phyloP scores from a whole-genome alignment of 2,329 filamentous ascomycete genomes.

The Plenodomus biglobosus region DNA sequence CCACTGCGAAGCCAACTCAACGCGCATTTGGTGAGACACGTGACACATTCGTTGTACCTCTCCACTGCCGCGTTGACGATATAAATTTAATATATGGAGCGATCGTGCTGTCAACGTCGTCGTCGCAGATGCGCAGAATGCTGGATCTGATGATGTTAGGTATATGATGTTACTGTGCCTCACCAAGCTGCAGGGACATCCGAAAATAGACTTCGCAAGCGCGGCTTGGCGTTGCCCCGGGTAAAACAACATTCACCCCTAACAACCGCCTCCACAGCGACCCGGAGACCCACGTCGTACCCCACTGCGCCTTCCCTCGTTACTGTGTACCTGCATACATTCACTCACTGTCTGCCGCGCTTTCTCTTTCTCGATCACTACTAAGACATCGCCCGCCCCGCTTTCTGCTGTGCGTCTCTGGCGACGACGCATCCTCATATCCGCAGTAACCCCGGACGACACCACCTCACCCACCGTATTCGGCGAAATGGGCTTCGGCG shows the following conservation, averaged over 20 bases:
- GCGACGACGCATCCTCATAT: constrained; percentile 13
- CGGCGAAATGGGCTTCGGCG: constrained; percentile 75
- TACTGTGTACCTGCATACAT: constrained; percentile 15
- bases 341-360: constrained; percentile 24
- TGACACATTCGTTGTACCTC: no score
- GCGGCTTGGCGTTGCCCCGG: not conserved
- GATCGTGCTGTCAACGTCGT: no score
- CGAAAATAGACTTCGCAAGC: not conserved
- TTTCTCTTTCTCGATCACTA: constrained; percentile 11
- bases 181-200: not conserved
- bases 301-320: constrained; percentile 23
- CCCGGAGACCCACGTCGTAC: constrained; percentile 17
- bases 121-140: no score
- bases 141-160: no score
- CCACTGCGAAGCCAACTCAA: no score
- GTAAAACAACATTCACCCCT: constrained; percentile 29
- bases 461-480: constrained; percentile 4
- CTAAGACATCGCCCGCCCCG: constrained; percentile 3
- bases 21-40: no score
- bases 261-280: constrained; percentile 31
- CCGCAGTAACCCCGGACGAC: constrained; percentile 9
- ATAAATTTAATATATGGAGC: no score
- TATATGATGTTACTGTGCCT: no score
- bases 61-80: no score
- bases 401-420: constrained; percentile 6